Evolutionary conservation across 1,139 yeast genomes (phyloP).

Genomic region (Taphrina confusa): DNA sequence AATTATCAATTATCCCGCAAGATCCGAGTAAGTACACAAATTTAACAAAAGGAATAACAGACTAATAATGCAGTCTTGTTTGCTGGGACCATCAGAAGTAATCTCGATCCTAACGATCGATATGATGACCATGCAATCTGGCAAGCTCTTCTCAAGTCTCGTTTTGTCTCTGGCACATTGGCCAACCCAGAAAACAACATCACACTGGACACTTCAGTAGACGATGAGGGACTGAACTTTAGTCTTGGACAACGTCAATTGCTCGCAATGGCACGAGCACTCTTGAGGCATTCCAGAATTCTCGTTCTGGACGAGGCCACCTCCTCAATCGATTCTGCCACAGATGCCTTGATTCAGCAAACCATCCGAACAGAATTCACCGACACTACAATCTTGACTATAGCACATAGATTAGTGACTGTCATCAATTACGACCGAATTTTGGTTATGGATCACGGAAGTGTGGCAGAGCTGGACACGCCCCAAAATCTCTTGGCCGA

Average conservation of each 20-base stretch:
- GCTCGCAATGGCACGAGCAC: constrained; percentile 72
- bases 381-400: constrained; percentile 69
- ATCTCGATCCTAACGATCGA: constrained; percentile 65
- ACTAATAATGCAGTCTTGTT: constrained; percentile 52
- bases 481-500: constrained; percentile 50
- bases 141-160: constrained; percentile 63
- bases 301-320: constrained; percentile 80
- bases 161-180: constrained; percentile 43
- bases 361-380: constrained; percentile 64
- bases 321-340: constrained; percentile 76
- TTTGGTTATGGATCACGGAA: constrained; percentile 67
- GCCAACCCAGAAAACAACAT: constrained; percentile 43
- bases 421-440: constrained; percentile 77
- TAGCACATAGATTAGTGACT: constrained; percentile 82
- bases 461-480: constrained; percentile 65
- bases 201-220: constrained; percentile 66
- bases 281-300: constrained; percentile 67
- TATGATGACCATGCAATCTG: constrained; percentile 57
- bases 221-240: constrained; percentile 72
- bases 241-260: constrained; percentile 78
- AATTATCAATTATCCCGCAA: constrained; percentile 73
- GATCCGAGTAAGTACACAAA: constrained; percentile 52
- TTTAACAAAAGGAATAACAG: neutral
- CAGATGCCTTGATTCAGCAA: constrained; percentile 68
- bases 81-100: constrained; percentile 64